Conservation (phyloP, 1,284 basidiomycete species). For the Ustilago cynodontis region DNA sequence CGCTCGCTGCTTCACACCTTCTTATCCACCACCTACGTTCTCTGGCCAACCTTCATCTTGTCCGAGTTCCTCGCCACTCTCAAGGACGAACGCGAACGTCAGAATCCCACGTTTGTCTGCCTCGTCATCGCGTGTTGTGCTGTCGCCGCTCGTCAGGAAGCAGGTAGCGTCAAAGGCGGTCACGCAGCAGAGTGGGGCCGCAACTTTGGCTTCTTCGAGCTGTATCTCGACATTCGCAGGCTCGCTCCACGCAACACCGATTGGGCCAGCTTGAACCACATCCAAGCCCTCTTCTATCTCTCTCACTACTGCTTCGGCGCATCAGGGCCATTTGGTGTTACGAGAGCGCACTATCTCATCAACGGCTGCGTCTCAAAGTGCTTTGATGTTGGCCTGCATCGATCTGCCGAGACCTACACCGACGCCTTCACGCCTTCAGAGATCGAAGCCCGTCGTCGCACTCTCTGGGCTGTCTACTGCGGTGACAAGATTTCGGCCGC, state of each 20-base stretch:
- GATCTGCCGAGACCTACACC: slow-evolving; percentile 54
- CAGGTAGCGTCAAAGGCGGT: slow-evolving; percentile 49
- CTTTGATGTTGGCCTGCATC: slow-evolving; percentile 52
- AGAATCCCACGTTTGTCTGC: slow-evolving; percentile 47
- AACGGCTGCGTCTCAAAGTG: slow-evolving; percentile 55
- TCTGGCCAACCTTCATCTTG: slow-evolving; percentile 53
- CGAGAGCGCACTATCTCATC: slow-evolving; percentile 48
- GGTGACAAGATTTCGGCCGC: slow-evolving; percentile 56
- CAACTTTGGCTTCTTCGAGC: slow-evolving; percentile 50
- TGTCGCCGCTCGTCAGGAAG: slow-evolving; percentile 48
- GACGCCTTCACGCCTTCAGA: slow-evolving; percentile 51
- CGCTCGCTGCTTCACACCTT: slow-evolving; percentile 49
- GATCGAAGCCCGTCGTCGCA: slow-evolving; percentile 49
- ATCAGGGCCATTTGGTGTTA: slow-evolving; percentile 47
- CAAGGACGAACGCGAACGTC: slow-evolving; percentile 38
- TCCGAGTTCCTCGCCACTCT: slow-evolving; percentile 50
- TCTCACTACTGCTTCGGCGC: slow-evolving; percentile 55
- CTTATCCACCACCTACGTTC: slow-evolving; percentile 51
- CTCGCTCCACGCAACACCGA: slow-evolving; percentile 46
- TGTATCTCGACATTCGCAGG: slow-evolving; percentile 48
- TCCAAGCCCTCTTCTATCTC: slow-evolving; percentile 52
- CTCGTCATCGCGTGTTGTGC: slow-evolving; percentile 53
- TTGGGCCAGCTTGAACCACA: slow-evolving; percentile 52
- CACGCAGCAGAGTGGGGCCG: slow-evolving; percentile 49
- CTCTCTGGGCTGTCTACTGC: slow-evolving; percentile 52